Base-by-base conservation (phyloP, 2,329 filamentous ascomycete genomes). In the Fusarium camptoceras region DNA sequence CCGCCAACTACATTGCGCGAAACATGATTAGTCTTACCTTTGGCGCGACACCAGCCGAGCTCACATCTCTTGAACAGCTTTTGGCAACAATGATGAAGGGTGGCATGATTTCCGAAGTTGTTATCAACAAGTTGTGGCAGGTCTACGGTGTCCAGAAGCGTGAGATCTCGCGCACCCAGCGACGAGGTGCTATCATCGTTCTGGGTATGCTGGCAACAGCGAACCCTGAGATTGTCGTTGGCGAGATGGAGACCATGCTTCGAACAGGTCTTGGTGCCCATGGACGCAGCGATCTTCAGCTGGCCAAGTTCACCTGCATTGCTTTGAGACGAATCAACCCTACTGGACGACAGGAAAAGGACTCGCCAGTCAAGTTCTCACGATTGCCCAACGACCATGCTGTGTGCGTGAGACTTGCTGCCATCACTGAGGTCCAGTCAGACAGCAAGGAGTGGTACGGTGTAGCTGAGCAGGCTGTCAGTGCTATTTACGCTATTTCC, bases 21-120 rank as follows among this genome's bases (percentile, higher is more conserved):
- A 99, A 98, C 81, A 99, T 99, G 95, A 98, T 98, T 80, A 98
- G 94, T 85, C 83, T 99, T 76, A 99, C 96, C 0, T 98, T 97
- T 79, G 95, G 94, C 28, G 94, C 95, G 2, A 97, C 95, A 0
- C 94, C 95, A 1, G 96, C 97, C 2, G 96, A 99, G 78, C 84
- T 99, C 57, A 99, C 96, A 0, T 98, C 94, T 48, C 85, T 99
- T 11, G 96, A 99, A 80, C 96, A 99, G 80, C 85, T 99, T 6
- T 85, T 99, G 9, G 94, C 93, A 67, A 98, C 94, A 1, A 99
- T 99, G 96, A 97, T 98, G 93, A 97, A 94, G 81, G 91, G 91
- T 39, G 93, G 94, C 16, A 88, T 94, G 78, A 91, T 99, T 67
- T 91, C 93, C 3, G 94, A 97, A 22, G 84, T 92, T 2, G 95